Evolutionary conservation across 106 monocot genomes (phyloP), one percentile per base, ranked within the genome.

Genomic region (Platanthera guangdongensis): DNA sequence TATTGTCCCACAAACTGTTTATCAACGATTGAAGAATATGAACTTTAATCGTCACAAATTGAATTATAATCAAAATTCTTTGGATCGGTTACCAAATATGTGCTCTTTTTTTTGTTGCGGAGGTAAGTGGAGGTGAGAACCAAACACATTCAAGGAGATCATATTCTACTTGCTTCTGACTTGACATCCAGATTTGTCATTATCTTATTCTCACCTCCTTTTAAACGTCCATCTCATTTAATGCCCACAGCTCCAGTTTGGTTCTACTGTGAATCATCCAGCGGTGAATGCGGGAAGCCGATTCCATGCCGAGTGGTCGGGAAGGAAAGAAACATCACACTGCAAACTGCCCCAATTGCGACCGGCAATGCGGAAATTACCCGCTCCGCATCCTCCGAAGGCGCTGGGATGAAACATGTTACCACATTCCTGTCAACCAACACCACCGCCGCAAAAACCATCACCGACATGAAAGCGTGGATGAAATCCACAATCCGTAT

Each of bases 401-500:
- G 76, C 2, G 71, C 25, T 7, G 88, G 85, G 54, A 77, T 78
- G 71, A 85, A 88, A 74, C 90, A 90, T 1, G 57, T 46, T 71
- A 79, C 83, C 16, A 86, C 80, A 30, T 88, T 82, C 55, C 65
- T 15, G 48, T 88, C 80, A 13, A 86, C 78, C 76, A 90, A 45
- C 49, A 84, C 85, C 9, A 90, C 83, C n/a, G 85, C 81, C 5
- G 78, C 63, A 39, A 90, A 90, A 28, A 90, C 88, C 79, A 84
- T 15, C 50, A 88, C 68, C 16, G 88, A 57, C 75, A 80, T 73
- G 68, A 90, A 68, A 7, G 81, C 84, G 15, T 90, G 90, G 19
- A 83, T 49, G 22, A 87, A 78, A 73, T 87, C 87, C 6, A 87
- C 70, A 21, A 76, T 75, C 71, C 52, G 57, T 21, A 81, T 60